phyloP scores from a whole-genome alignment of 331 rosid species.

The Telfairia occidentalis region DNA sequence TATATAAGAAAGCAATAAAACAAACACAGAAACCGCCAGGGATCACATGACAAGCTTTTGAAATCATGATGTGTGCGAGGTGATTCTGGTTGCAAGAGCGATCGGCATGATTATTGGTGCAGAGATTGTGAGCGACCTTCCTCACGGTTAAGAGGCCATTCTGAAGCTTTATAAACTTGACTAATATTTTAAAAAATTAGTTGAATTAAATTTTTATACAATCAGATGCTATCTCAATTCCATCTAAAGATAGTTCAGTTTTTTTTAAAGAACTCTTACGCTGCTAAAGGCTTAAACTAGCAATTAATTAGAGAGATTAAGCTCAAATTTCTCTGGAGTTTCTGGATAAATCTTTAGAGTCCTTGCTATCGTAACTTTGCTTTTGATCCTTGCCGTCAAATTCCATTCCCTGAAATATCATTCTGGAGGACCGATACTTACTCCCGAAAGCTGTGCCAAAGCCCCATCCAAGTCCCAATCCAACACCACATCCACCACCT shows the following conservation, averaged over 20 bases:
- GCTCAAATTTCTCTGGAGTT: constrained; percentile 20
- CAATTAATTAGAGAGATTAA: not conserved
- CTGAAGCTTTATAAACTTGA: not conserved
- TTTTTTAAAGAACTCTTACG: not conserved
- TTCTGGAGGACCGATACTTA: constrained; percentile 58
- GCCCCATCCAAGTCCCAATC: constrained; percentile 99
- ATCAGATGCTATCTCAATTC: not conserved
- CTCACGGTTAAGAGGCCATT: not conserved
- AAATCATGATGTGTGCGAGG: constrained; percentile 7
- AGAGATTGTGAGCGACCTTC: constrained; percentile 12
- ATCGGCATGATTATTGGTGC: constrained; percentile 22
- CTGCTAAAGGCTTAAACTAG: not conserved
- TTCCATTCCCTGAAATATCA: constrained; percentile 62
- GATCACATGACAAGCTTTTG: constrained; percentile 5
- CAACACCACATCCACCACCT: constrained; percentile 99
- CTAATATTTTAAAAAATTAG: not conserved
- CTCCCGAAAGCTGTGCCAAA: constrained; percentile 88
- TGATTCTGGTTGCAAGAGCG: constrained; percentile 20
- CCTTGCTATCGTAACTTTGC: not conserved
- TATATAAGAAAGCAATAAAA: not conserved
- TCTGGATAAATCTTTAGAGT: constrained; percentile 22
- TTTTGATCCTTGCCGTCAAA: constrained; percentile 37
- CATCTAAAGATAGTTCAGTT: not conserved
- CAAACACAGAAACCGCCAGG: not conserved
- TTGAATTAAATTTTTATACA: not conserved